Conservation (phyloP, 441 rosid genomes). For the Bruguiera hainesii region DNA sequence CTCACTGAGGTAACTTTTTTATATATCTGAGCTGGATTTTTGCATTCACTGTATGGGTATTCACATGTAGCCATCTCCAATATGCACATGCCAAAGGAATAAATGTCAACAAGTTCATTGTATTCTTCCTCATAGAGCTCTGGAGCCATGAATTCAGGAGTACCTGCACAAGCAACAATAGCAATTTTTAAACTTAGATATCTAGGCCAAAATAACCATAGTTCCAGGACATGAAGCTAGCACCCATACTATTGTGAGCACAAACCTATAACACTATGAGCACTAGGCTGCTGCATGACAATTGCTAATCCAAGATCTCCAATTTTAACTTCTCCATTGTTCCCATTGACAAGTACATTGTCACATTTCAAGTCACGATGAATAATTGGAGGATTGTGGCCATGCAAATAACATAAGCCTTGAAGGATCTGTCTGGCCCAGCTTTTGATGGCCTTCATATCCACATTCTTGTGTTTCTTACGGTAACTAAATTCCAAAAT, state of each 20-base stretch:
- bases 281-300: conserved; percentile 81
- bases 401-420: conserved; percentile 68
- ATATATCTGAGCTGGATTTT: conserved; percentile 72
- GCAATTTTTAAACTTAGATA: conserved; percentile 7
- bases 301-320: conserved; percentile 89
- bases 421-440: conserved; percentile 77
- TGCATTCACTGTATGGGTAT: conserved; percentile 76
- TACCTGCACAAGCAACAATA: conserved; percentile 35
- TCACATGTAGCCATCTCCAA: conserved; percentile 82
- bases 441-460: conserved; percentile 69
- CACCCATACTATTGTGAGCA: conserved; percentile 75
- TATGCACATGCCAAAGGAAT: conserved; percentile 88
- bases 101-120: conserved; percentile 77
- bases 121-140: conserved; percentile 88
- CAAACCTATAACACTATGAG: conserved; percentile 77
- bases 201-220: background rate
- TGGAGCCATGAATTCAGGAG: conserved; percentile 94
- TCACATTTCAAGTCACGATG: conserved; percentile 85
- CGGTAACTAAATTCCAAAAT: conserved; percentile 41
- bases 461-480: conserved; percentile 67
- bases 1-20: conserved; percentile 77
- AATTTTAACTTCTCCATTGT: conserved; percentile 76
- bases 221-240: conserved; percentile 14
- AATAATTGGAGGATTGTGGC: conserved; percentile 62
- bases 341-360: conserved; percentile 80